Base-by-base conservation (phyloP, 208 protist genomes). In the Wallacemonas sp. region DNA sequence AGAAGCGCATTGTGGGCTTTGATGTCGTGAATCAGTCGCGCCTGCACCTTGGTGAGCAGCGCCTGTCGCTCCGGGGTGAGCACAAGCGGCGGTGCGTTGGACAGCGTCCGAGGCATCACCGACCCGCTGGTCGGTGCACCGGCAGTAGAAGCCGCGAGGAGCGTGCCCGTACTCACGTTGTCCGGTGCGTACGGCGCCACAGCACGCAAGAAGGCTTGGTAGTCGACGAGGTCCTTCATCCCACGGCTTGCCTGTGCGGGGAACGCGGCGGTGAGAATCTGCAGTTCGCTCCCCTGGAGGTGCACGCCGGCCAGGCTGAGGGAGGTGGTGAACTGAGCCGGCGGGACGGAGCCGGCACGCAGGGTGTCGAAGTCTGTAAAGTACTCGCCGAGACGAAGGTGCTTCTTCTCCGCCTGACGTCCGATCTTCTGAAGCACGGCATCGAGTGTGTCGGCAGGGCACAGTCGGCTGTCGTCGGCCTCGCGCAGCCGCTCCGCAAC, bases 361-460 rank as follows among this genome's bases (percentile, higher is more conserved):
- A 97, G 71, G 4, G 79, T 79, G 53, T 97, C 93, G 57, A 88
- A 93, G 53, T 96, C 91, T 9, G 74, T 24, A 42, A 96, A 91
- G 37, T 93, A 93, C 29, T 87, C 74, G 33, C 62, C 64, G 17
- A 93, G 41, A 34, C 81, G 71, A 19, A 96, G 87, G 13, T 83
- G 66, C 4, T 80, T 67, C 36, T 80, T 64, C 17, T 81, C 64
- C 8, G 79, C 78, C 68, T 92, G 87, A 36, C 36, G 62, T 8
- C 73, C 79, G 19, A 95, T 72, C 37, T 78, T 78, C 26, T 65
- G 63, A 39, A 95, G 66, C 15, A 89, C 71, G 5, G 1, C 72
- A 1, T 76, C 55, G 15, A 89, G 52, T 15, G 68, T 63, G 4
- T 68, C 61, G 10, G 77, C 72, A 15, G 71, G 68, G 22, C 22